Evolutionary conservation across 768 basidiomycete genomes (phyloP), one percentile per base, ranked within the genome.

Genomic region (Sporobolomyces phaffii): DNA sequence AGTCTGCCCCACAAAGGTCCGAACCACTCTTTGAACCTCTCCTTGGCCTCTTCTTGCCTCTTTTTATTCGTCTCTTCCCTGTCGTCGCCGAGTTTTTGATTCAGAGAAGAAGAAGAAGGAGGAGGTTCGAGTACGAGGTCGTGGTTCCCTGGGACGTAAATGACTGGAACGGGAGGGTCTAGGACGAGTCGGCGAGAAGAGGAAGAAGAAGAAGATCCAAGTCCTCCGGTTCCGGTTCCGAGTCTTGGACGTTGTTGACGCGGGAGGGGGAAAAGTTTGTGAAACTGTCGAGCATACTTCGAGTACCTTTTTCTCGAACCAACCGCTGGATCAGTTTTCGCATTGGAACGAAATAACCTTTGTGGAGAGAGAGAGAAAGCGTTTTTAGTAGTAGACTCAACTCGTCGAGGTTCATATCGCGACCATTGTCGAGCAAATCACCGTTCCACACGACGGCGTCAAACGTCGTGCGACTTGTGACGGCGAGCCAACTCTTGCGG

Each of bases 391-490:
- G n/a, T n/a, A n/a, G n/a, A n/a, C n/a, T 34, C 3, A 24, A 29
- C 44, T 7, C 29, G 48, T 24, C 24, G 7, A 5, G 9, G 10
- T 87, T 87, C 26, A 80, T 80, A 31, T 82, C 80, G 59, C 90
- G 81, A 1, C 90, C 91, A 60, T 83, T 85, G 73, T 94, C 91
- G 84, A 94, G 84, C 89, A 94, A 88, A 76, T 96, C 91, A 41
- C 93, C 93, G 26, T 92, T 80, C 69, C 94, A 88, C 3, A 96
- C 79, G 7, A 94, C 83, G 18, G 79, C 83, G 75, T 94, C 84
- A 10, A 91, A 88, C 29, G 77, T 79, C 59, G 84, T 80, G 9
- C 80, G 78, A 57, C 83, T 80, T 5, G 85, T 36, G n/a, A n/a
- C 5, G 17, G 51, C 17, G 59, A 62, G 6, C 92, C 91, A 96